phyloP scores from a whole-genome alignment of 2,329 filamentous ascomycete species.

The Penicillium olsonii region DNA sequence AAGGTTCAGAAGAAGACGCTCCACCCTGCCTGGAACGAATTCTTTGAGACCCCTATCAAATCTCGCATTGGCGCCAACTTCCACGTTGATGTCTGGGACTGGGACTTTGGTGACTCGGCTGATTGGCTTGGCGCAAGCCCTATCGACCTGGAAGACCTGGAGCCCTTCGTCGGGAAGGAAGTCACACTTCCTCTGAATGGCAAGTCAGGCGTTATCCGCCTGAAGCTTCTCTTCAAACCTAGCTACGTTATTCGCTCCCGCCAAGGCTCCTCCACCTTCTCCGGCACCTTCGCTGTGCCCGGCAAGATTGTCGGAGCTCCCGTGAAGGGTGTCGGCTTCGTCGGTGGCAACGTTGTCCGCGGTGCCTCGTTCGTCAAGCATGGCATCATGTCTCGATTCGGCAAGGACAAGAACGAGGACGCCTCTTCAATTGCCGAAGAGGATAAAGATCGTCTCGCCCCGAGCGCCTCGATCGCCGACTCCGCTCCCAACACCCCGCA shows the following conservation, averaged over 20 bases:
- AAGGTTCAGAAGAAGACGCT: conserved; percentile 97
- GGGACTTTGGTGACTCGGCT: conserved; percentile 94
- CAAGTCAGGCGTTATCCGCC: conserved; percentile 78
- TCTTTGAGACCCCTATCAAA: conserved; percentile 79
- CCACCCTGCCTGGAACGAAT: conserved; percentile 93
- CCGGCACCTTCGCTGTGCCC: conserved; percentile 82
- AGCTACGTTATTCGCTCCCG: conserved; percentile 84
- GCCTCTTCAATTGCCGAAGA: conserved; percentile 32
- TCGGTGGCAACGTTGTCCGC: conserved; percentile 81
- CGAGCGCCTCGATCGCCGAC: conserved; percentile 33
- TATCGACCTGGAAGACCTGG: conserved; percentile 76
- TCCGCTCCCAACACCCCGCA: conserved; percentile 27
- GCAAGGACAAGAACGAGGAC: conserved; percentile 56
- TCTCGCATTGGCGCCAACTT: conserved; percentile 86
- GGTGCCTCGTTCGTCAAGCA: conserved; percentile 89
- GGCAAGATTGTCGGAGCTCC: conserved; percentile 91
- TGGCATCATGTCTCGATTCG: conserved; percentile 63
- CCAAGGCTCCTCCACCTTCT: conserved; percentile 90
- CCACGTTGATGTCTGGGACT: conserved; percentile 82
- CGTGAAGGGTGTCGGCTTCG: conserved; percentile 85
- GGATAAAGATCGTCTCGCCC: conserved; percentile 20
- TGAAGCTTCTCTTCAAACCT: conserved; percentile 89
- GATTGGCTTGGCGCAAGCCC: conserved; percentile 79
- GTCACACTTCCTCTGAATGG: conserved; percentile 76
- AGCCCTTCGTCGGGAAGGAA: conserved; percentile 82